Evolutionary conservation across 495 filamentous ascomycete species (phyloP).

Genomic region (Podospora australis): DNA sequence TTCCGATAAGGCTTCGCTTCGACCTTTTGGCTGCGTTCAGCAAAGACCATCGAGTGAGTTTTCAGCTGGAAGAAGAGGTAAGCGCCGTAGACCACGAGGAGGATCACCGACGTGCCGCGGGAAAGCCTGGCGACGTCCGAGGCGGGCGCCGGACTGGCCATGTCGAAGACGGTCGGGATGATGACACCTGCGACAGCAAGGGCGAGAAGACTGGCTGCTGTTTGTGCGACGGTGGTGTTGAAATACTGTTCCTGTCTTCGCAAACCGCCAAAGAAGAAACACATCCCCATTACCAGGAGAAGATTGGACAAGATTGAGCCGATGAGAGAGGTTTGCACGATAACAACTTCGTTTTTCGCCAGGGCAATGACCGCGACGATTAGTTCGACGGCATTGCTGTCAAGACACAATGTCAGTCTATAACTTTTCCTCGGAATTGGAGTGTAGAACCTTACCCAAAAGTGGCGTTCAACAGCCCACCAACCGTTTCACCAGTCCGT

Average conservation of each 20-base stretch:
- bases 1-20: slow-evolving; percentile 34
- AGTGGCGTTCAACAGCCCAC: slow-evolving; percentile 79
- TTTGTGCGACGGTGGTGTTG: slow-evolving; percentile 91
- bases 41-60: slow-evolving; percentile 70
- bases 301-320: slow-evolving; percentile 89
- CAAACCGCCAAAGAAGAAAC: slow-evolving; percentile 83
- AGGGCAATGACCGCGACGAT: slow-evolving; percentile 87
- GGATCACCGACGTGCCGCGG: slow-evolving; percentile 66
- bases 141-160: slow-evolving; percentile 27
- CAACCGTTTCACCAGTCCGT: slow-evolving; percentile 77
- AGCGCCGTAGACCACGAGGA: slow-evolving; percentile 68
- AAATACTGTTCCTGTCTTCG: slow-evolving; percentile 78
- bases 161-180: slow-evolving; percentile 79
- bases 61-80: slow-evolving; percentile 81
- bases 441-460: slow-evolving; percentile 58
- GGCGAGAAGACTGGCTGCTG: slow-evolving; percentile 73
- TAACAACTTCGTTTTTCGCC: slow-evolving; percentile 62
- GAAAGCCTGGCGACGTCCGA: slow-evolving; percentile 51
- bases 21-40: slow-evolving; percentile 63
- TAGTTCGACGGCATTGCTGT: slow-evolving; percentile 81
- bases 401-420: no score
- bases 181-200: slow-evolving; percentile 75
- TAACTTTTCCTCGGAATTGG: no score
- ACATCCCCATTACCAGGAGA: slow-evolving; percentile 87
- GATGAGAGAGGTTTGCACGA: slow-evolving; percentile 89